phyloP scores from a whole-genome alignment of 352 stramenopile species.

The Blastocystis sp. region DNA sequence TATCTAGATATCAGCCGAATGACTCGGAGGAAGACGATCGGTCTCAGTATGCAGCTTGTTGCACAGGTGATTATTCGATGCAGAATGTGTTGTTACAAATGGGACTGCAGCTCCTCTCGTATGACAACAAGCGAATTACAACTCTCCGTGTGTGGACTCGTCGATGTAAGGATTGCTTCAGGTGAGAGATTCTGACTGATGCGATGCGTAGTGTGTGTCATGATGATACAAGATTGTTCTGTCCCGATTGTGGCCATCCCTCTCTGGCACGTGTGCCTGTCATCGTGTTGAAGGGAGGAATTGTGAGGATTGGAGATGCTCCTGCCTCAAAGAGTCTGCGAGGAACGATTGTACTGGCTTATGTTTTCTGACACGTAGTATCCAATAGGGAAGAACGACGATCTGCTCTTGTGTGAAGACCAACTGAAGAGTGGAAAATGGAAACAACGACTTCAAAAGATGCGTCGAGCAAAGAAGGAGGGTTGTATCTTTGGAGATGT shows the following conservation, averaged over 20 bases:
- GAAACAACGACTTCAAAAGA: slow-evolving; percentile 37
- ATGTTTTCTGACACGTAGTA: not conserved
- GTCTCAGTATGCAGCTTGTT: not conserved
- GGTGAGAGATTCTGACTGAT: not conserved
- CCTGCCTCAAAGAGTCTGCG: slow-evolving; percentile 6
- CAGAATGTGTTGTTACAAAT: slow-evolving; percentile 59
- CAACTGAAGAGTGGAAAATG: slow-evolving; percentile 55
- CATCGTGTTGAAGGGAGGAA: not conserved
- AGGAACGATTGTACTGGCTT: not conserved
- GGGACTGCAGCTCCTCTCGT: slow-evolving; percentile 5
- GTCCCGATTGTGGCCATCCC: slow-evolving; percentile 39
- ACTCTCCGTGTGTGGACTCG: not conserved
- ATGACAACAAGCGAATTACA: slow-evolving; percentile 39
- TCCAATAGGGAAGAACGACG: slow-evolving; percentile 44
- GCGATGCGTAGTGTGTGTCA: slow-evolving; percentile 3
- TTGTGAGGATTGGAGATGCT: not conserved
- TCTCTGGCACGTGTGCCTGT: slow-evolving; percentile 26
- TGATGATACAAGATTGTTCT: slow-evolving; percentile 59
- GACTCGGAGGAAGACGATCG: not conserved
- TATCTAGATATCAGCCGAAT: not conserved
- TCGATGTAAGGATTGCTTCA: slow-evolving; percentile 42
- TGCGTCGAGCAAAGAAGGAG: not conserved
- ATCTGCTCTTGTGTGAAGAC: slow-evolving; percentile 51
- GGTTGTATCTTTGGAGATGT: slow-evolving; percentile 51
- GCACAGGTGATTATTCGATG: slow-evolving; percentile 49